Percentiles rank a stretch among this genome's conserved stretches.
These are phyloP conservation scores for Adansonia rubrostipa DNA, from an alignment of 441 rosid genomes.

Conservation along the genomic window DNA sequence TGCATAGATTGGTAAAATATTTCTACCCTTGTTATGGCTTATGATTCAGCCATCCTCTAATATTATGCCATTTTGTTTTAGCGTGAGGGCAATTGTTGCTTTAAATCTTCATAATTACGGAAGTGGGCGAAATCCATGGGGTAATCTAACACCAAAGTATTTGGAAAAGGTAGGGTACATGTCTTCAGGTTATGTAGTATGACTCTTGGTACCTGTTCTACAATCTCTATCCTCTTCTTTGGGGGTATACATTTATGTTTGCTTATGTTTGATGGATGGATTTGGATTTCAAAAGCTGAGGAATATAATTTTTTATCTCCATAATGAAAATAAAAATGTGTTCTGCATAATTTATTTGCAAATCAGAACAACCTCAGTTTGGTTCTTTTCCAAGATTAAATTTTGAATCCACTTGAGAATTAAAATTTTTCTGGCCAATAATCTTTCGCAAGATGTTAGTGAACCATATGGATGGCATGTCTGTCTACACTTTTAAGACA, in stretches of 20 bases:
- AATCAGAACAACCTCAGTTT: neutral
- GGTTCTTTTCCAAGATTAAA: neutral
- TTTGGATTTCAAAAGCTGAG: neutral
- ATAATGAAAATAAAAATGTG: neutral
- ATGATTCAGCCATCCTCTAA: neutral
- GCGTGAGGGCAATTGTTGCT: constrained; percentile 92
- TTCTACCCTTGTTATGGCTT: constrained; percentile 10
- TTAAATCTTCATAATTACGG: constrained; percentile 89
- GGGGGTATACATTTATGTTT: neutral
- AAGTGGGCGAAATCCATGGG: constrained; percentile 98
- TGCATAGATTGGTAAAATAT: neutral
- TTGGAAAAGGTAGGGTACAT: constrained; percentile 70
- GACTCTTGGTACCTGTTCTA: neutral
- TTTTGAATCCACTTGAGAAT: neutral
- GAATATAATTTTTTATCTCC: neutral
- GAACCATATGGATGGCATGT: neutral
- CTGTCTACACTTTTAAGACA: neutral
- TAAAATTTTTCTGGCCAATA: neutral
- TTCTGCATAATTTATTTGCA: neutral
- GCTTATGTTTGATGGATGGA: constrained; percentile 3
- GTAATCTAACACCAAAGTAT: constrained; percentile 72
- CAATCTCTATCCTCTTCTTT: neutral
- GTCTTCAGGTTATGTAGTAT: neutral
- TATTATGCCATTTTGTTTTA: constrained; percentile 33
- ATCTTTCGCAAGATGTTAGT: neutral